Evolutionary conservation across 148 eudicot species (phyloP).

Genomic region (Nepenthes gracilis): DNA sequence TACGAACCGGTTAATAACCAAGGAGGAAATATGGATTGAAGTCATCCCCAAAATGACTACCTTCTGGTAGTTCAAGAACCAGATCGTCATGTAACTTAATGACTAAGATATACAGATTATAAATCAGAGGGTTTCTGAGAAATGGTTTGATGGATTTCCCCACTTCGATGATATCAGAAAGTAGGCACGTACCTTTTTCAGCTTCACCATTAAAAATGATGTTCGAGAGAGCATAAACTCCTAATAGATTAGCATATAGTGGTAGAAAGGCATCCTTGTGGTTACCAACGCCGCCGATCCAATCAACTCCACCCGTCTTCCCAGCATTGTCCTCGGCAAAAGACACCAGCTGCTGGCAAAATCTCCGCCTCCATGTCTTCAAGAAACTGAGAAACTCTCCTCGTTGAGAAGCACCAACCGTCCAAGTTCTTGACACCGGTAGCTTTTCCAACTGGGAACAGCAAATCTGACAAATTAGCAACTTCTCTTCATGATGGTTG

Average conservation of each 20-base stretch:
- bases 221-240: constrained; percentile 50
- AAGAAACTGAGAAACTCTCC: constrained; percentile 19
- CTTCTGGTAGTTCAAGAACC: constrained; percentile 12
- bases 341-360: constrained; percentile 34
- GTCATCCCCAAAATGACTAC: constrained; percentile 42
- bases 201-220: constrained; percentile 28
- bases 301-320: constrained; percentile 36
- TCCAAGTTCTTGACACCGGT: constrained; percentile 17
- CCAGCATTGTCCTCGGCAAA: constrained; percentile 28
- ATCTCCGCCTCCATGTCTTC: constrained; percentile 49
- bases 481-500: constrained; percentile 88
- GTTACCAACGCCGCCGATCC: constrained; percentile 88
- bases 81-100: constrained; percentile 34
- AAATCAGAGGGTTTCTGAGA: constrained; percentile 58
- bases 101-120: constrained; percentile 39
- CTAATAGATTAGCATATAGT: constrained; percentile 71
- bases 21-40: constrained; percentile 78
- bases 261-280: constrained; percentile 93
- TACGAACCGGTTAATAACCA: neutral
- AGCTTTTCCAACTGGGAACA: constrained; percentile 63
- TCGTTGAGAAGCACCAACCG: constrained; percentile 9
- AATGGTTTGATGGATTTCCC: constrained; percentile 50
- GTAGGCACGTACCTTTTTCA: constrained; percentile 23
- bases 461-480: constrained; percentile 76
- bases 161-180: constrained; percentile 41